phyloP scores from a whole-genome alignment of 371 early-diverging fungal genomes.

The Apophysomyces ossiformis region DNA sequence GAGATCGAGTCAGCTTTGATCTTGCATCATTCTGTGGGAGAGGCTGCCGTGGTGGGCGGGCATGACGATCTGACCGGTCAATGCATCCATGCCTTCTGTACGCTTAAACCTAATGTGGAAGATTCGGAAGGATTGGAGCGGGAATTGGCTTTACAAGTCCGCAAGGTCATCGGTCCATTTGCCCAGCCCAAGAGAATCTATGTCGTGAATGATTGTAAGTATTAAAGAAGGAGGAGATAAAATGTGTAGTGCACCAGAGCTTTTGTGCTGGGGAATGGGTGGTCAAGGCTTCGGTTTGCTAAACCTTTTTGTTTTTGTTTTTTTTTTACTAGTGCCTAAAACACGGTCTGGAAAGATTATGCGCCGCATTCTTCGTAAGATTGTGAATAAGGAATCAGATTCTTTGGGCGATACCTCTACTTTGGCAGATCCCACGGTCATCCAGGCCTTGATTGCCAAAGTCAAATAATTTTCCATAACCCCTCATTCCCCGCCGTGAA shows the following conservation, averaged over 20 bases:
- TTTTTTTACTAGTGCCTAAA: conserved; percentile 78
- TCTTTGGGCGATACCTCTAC: conserved; percentile 90
- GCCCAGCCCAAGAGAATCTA: conserved; percentile 90
- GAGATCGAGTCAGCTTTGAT: conserved; percentile 95
- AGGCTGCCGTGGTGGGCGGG: conserved; percentile 95
- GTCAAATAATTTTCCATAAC: conserved; percentile 1
- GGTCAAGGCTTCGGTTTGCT: no score
- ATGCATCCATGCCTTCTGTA: conserved; percentile 75
- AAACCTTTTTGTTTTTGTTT: no score
- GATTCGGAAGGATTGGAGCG: conserved; percentile 58
- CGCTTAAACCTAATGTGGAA: conserved; percentile 63
- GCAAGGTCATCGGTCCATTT: conserved; percentile 94
- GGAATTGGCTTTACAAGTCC: conserved; percentile 77
- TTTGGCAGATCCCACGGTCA: conserved; percentile 78
- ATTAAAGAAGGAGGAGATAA: no score
- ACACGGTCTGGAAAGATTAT: conserved; percentile 98
- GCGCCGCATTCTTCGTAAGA: conserved; percentile 92
- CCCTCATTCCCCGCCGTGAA: neutral
- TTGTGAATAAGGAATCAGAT: conserved; percentile 84
- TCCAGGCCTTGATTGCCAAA: conserved; percentile 18
- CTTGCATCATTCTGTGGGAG: conserved; percentile 82
- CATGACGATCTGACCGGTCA: conserved; percentile 95
- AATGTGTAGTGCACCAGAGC: no score
- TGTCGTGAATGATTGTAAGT: conserved; percentile 68
- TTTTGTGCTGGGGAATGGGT: no score